phyloP scores from a whole-genome alignment of 176 grass and related monocot species.

The Luzula sylvatica region DNA sequence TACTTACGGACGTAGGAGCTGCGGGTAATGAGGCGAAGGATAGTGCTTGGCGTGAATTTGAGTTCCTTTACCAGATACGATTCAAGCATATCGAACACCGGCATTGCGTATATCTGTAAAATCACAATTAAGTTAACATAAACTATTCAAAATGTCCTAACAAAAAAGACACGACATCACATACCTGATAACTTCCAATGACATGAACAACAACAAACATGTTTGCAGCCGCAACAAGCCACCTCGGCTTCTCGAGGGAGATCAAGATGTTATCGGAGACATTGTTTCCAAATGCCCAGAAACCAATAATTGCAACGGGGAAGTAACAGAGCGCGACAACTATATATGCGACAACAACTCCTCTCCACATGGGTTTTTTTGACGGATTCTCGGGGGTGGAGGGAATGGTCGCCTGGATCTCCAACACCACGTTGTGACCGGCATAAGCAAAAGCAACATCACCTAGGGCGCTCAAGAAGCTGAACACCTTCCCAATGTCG shows the following conservation, averaged over 20 bases:
- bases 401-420: too few relatives aligned
- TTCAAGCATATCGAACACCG: slow-evolving; percentile 59
- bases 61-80: slow-evolving; percentile 46
- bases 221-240: slow-evolving; percentile 61
- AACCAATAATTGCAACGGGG: slow-evolving; percentile 55
- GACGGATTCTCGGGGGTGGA: slow-evolving; percentile 44
- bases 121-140: not conserved
- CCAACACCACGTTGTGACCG: slow-evolving; percentile 68
- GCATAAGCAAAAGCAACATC: slow-evolving; percentile 59
- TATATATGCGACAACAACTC: slow-evolving; percentile 51
- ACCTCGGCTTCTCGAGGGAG: slow-evolving; percentile 46
- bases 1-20: slow-evolving; percentile 34
- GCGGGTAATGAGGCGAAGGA: slow-evolving; percentile 30
- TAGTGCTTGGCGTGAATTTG: slow-evolving; percentile 24
- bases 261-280: slow-evolving; percentile 74
- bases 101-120: slow-evolving; percentile 45
- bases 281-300: slow-evolving; percentile 54
- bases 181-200: slow-evolving; percentile 68
- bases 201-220: slow-evolving; percentile 63
- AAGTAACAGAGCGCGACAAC: slow-evolving; percentile 75
- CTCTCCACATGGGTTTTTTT: slow-evolving; percentile 66
- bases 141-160: not conserved
- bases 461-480: slow-evolving; percentile 36
- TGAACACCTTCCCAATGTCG: slow-evolving; percentile 10
- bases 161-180: too few relatives aligned